Conservation (phyloP, 2,329 filamentous ascomycete species). For the Fusarium sp. region DNA sequence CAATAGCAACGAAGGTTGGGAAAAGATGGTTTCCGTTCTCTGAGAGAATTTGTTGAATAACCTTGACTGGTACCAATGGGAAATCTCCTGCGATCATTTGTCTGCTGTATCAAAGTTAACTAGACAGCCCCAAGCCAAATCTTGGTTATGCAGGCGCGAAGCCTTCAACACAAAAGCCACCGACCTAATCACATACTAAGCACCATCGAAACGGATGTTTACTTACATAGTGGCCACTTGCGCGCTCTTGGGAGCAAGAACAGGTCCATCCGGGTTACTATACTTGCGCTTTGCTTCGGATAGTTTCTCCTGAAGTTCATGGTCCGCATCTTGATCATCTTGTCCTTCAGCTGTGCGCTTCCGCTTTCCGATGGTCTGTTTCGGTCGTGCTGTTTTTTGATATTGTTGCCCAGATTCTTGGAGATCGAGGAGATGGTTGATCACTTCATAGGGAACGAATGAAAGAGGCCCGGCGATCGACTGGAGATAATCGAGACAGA, state of each 20-base stretch:
- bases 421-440: slow-evolving; percentile 56
- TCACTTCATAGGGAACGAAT: slow-evolving; percentile 50
- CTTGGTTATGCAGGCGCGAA: neutral
- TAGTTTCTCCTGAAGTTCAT: slow-evolving; percentile 20
- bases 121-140: neutral
- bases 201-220: neutral
- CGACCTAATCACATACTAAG: neutral
- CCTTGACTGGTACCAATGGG: slow-evolving; percentile 27
- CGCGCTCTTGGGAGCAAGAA: neutral
- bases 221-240: slow-evolving; percentile 25
- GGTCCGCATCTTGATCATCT: slow-evolving; percentile 20
- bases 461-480: slow-evolving; percentile 43
- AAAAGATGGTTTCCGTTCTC: slow-evolving; percentile 29
- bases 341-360: slow-evolving; percentile 52
- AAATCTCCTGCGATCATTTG: slow-evolving; percentile 43
- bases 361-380: slow-evolving; percentile 53
- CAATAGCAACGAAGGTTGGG: slow-evolving; percentile 34
- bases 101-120: slow-evolving; percentile 30
- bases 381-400: slow-evolving; percentile 44
- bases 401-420: slow-evolving; percentile 56
- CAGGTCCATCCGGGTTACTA: neutral
- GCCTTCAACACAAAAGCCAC: neutral
- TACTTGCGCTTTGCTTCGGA: slow-evolving; percentile 30
- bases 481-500: slow-evolving; percentile 56
- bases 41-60: slow-evolving; percentile 21